phyloP scores from a whole-genome alignment of 2,329 filamentous ascomycete genomes.

The Balansia obtecta region DNA sequence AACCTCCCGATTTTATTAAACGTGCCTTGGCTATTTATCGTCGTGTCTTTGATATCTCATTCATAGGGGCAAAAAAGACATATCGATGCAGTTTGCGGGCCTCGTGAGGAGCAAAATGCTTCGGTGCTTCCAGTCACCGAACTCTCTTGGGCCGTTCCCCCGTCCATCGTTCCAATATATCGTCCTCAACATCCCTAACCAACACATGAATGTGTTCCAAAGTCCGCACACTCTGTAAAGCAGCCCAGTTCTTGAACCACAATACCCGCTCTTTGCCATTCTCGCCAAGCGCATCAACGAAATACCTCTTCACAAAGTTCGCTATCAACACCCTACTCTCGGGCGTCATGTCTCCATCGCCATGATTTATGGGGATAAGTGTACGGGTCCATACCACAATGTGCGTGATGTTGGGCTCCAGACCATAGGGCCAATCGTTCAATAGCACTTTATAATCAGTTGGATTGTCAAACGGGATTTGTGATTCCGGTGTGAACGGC shows the following conservation, averaged over 20 bases:
- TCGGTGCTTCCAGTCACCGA: background rate
- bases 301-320: conserved; percentile 57
- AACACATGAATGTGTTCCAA: conserved; percentile 84
- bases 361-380: conserved; percentile 55
- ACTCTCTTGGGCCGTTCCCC: conserved; percentile 28
- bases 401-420: conserved; percentile 56
- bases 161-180: conserved; percentile 42
- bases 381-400: conserved; percentile 90
- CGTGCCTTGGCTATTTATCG: background rate
- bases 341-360: conserved; percentile 59
- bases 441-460: conserved; percentile 58
- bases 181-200: conserved; percentile 40
- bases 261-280: conserved; percentile 42
- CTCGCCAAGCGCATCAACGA: conserved; percentile 44
- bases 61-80: too few species aligned
- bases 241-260: conserved; percentile 94
- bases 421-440: conserved; percentile 92
- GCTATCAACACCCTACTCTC: conserved; percentile 52
- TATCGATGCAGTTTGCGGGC: background rate
- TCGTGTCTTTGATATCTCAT: background rate
- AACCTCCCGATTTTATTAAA: background rate
- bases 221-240: conserved; percentile 74
- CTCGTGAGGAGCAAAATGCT: background rate
- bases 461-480: conserved; percentile 37
- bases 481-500: conserved; percentile 40